Percentiles rank a stretch among this genome's conserved stretches.
phyloP scores from a whole-genome alignment of 768 basidiomycete species.

The Suillus variegatus region DNA sequence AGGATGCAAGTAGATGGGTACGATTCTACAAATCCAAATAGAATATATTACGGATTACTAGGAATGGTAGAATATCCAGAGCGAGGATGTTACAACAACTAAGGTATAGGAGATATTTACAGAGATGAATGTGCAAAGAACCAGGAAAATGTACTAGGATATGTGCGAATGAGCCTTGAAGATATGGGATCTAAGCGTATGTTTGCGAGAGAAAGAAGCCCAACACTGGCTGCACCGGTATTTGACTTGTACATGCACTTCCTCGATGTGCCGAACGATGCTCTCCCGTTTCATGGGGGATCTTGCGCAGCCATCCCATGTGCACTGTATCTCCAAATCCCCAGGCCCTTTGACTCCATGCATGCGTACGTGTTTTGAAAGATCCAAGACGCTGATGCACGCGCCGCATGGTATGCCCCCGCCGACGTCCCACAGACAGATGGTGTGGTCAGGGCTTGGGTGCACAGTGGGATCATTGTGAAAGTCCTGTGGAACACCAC shows the following conservation, averaged over 20 bases:
- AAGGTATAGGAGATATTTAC: neutral
- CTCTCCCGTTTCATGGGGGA: slow-evolving; percentile 29
- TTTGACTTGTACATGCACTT: slow-evolving; percentile 23
- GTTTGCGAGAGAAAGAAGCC: slow-evolving; percentile 27
- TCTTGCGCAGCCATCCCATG: slow-evolving; percentile 21
- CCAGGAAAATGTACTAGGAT: neutral
- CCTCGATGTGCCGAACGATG: slow-evolving; percentile 26
- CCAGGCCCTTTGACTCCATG: slow-evolving; percentile 26
- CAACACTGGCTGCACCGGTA: slow-evolving; percentile 19
- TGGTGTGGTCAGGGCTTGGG: neutral
- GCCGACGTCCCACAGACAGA: slow-evolving; percentile 15
- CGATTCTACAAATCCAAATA: neutral
- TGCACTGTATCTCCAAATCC: slow-evolving; percentile 7
- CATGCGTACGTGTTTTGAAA: slow-evolving; percentile 25
- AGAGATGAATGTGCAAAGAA: neutral
- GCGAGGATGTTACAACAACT: too few species aligned
- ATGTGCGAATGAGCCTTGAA: neutral
- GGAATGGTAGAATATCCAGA: neutral
- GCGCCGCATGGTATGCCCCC: slow-evolving; percentile 1
- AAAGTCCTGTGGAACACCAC: neutral
- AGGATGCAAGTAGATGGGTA: neutral
- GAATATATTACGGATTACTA: neutral
- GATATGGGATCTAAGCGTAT: slow-evolving; percentile 22
- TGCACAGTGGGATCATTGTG: too few species aligned
- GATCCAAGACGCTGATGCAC: slow-evolving; percentile 7